Conservation (phyloP, 2,329 filamentous ascomycete species). For the Penicillium griseofulvum region DNA sequence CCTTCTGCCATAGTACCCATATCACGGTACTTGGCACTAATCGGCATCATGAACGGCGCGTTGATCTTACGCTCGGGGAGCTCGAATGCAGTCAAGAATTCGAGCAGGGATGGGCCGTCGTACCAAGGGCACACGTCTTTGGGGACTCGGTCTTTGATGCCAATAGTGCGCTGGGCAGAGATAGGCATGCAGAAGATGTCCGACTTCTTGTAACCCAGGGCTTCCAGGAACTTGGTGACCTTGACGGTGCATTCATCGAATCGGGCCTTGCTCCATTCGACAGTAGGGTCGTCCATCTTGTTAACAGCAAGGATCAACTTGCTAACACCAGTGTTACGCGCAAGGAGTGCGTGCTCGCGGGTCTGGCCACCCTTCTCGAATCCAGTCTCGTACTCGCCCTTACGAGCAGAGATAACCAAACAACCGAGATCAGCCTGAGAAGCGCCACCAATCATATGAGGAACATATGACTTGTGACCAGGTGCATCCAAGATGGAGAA, state of each 20-base stretch:
- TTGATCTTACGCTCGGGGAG: conserved; percentile 93
- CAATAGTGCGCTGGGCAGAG: conserved; percentile 78
- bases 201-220: conserved; percentile 90
- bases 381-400: conserved; percentile 98
- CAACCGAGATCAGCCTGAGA: conserved; percentile 93
- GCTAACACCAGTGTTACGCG: conserved; percentile 97
- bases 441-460: conserved; percentile 95
- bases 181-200: conserved; percentile 96
- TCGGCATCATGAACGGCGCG: conserved; percentile 98
- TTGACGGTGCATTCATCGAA: conserved; percentile 93
- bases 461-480: conserved; percentile 96
- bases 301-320: conserved; percentile 94
- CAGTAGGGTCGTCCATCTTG: conserved; percentile 98
- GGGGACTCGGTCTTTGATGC: conserved; percentile 85
- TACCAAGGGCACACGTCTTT: conserved; percentile 78
- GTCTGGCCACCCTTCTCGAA: conserved; percentile 97
- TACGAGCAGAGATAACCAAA: conserved; percentile 91
- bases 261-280: conserved; percentile 90
- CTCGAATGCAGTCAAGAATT: conserved; percentile 93
- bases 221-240: conserved; percentile 82
- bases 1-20: conserved; percentile 97
- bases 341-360: conserved; percentile 93
- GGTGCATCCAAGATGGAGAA: conserved; percentile 97
- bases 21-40: conserved; percentile 94
- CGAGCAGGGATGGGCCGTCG: conserved; percentile 82